A percentile compares a stretch with the other conserved stretches of the same genome.
Conservation (phyloP, 768 basidiomycete species). For the Floccularia luteovirens region DNA sequence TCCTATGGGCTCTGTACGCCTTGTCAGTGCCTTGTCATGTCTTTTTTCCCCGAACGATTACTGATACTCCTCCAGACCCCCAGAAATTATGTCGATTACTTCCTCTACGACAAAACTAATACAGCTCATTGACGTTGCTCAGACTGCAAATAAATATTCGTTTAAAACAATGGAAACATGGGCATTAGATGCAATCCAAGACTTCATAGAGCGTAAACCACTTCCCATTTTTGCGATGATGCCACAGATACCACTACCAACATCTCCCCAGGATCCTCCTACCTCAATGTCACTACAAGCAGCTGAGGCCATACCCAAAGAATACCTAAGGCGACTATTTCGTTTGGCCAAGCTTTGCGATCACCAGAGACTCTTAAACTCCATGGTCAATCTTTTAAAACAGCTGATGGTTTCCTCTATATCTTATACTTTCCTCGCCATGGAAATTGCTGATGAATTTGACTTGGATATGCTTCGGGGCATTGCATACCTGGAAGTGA, state of each 20-base stretch:
- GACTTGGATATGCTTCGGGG: constrained; percentile 53
- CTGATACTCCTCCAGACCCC: constrained; percentile 48
- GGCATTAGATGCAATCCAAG: constrained; percentile 68
- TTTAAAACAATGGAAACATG: constrained; percentile 71
- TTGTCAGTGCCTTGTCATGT: constrained; percentile 34
- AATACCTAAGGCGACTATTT: constrained; percentile 51
- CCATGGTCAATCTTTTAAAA: constrained; percentile 50
- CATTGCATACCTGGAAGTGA: constrained; percentile 65
- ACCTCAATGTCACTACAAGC: neutral
- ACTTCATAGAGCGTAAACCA: constrained; percentile 52
- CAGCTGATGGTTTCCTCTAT: constrained; percentile 56
- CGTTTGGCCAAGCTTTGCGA: constrained; percentile 61
- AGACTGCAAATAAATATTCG: constrained; percentile 64
- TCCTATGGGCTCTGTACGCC: constrained; percentile 74
- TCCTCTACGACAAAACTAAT: constrained; percentile 42
- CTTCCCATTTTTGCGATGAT: constrained; percentile 26
- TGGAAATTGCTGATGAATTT: constrained; percentile 68
- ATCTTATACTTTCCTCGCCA: constrained; percentile 65
- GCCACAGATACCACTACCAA: neutral
- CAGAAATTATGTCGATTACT: constrained; percentile 44
- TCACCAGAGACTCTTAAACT: constrained; percentile 50
- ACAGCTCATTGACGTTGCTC: constrained; percentile 54
- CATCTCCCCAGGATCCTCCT: neutral
- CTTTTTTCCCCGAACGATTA: constrained; percentile 2
- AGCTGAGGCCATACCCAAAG: constrained; percentile 23